phyloP scores from a whole-genome alignment of 1,284 basidiomycete species.

The Chondrostereum purpureum region DNA sequence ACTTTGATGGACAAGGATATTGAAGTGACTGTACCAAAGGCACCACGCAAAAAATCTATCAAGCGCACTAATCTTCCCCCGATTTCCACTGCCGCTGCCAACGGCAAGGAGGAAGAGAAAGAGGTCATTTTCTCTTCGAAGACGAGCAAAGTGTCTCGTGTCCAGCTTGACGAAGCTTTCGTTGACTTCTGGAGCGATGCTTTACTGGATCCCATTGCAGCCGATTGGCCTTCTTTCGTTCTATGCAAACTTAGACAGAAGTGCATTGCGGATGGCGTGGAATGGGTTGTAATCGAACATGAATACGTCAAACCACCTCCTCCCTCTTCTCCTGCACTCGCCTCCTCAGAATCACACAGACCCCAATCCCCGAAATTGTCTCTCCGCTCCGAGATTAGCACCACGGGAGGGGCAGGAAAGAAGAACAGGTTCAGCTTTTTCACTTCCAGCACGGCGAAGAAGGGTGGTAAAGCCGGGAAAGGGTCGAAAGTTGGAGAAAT shows the following conservation, averaged over 20 bases:
- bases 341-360: conserved; percentile 14
- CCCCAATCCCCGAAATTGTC: conserved; percentile 47
- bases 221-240: conserved; percentile 59
- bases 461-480: conserved; percentile 16
- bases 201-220: conserved; percentile 55
- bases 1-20: conserved; percentile 55
- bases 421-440: conserved; percentile 58
- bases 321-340: conserved; percentile 21
- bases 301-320: conserved; percentile 35
- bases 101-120: conserved; percentile 4
- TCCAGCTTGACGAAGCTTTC: conserved; percentile 71
- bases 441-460: conserved; percentile 21
- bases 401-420: conserved; percentile 38
- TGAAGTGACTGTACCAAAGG: conserved; percentile 46
- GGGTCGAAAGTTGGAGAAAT: conserved; percentile 48
- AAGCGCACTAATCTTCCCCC: conserved; percentile 18
- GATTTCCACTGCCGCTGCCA: conserved; percentile 9
- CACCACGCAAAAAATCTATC: conserved; percentile 10
- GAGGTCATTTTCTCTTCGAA: conserved; percentile 10
- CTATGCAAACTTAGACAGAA: conserved; percentile 54
- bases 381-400: conserved; percentile 33
- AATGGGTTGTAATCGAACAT: conserved; percentile 65
- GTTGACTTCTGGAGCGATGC: conserved; percentile 74
- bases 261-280: conserved; percentile 26
- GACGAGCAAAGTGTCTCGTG: conserved; percentile 36